These are phyloP conservation scores for Cnidoscolus chayamansa DNA, from an alignment of 441 rosid genomes.

Conservation along the genomic window DNA sequence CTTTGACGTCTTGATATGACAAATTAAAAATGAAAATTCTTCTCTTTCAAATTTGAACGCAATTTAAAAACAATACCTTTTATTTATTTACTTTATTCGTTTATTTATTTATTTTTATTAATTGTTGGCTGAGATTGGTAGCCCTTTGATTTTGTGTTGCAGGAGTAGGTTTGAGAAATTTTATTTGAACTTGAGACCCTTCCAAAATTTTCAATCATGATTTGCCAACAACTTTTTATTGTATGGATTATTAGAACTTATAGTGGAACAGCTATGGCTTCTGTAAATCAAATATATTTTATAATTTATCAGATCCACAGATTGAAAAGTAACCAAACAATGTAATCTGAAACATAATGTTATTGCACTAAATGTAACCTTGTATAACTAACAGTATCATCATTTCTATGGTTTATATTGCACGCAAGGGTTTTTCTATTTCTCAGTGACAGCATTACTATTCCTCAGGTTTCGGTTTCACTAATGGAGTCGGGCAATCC, in stretches of 20 bases:
- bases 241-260: not conserved
- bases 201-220: not conserved
- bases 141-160: not conserved
- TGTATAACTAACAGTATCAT: not conserved
- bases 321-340: not conserved
- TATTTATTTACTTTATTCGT: not conserved
- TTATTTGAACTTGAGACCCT: not conserved
- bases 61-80: not conserved
- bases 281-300: not conserved
- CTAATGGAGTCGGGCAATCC: slow-evolving; percentile 64
- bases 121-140: not conserved
- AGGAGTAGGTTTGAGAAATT: not conserved
- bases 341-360: not conserved
- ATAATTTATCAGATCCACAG: not conserved
- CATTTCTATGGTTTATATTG: not conserved
- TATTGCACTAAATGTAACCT: not conserved
- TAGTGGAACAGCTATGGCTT: not conserved
- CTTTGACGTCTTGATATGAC: not conserved
- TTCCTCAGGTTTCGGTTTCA: slow-evolving; percentile 70
- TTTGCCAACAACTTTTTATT: not conserved
- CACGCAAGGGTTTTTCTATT: not conserved
- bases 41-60: not conserved
- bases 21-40: not conserved
- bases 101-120: not conserved
- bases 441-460: not conserved